These are phyloP conservation scores for Aspergillus tamarii DNA, from an alignment of 2,329 filamentous ascomycete genomes.

Conservation along the genomic window DNA sequence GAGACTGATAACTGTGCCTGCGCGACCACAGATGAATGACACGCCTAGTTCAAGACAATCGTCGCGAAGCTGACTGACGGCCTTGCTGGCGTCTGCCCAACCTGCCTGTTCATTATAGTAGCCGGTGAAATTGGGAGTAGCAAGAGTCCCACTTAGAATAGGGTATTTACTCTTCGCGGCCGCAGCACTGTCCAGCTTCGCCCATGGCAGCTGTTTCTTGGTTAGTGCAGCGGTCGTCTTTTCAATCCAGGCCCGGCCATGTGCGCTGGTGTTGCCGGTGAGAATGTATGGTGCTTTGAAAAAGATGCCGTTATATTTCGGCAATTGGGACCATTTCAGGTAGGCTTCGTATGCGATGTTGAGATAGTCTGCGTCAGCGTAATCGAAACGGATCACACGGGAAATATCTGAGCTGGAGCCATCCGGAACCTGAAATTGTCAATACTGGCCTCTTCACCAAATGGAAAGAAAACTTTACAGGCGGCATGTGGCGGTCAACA, in stretches of 20 bases:
- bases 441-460: background rate
- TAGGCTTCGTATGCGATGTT: slow-evolving; percentile 32
- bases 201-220: slow-evolving; percentile 14
- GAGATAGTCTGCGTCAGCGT: slow-evolving; percentile 32
- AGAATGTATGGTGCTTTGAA: slow-evolving; percentile 15
- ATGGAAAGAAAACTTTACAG: slow-evolving; percentile 7
- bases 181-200: slow-evolving; percentile 7
- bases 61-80: slow-evolving; percentile 20
- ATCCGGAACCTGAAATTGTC: slow-evolving; percentile 27
- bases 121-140: slow-evolving; percentile 19
- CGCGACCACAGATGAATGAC: slow-evolving; percentile 19
- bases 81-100: slow-evolving; percentile 28
- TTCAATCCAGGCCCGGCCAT: slow-evolving; percentile 13
- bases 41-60: slow-evolving; percentile 21
- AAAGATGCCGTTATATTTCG: slow-evolving; percentile 21
- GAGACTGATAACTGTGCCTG: slow-evolving; percentile 22
- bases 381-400: slow-evolving; percentile 38
- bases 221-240: slow-evolving; percentile 16
- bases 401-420: slow-evolving; percentile 39
- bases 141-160: slow-evolving; percentile 20
- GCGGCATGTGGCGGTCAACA: slow-evolving; percentile 21
- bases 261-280: slow-evolving; percentile 8
- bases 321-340: slow-evolving; percentile 13
- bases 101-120: slow-evolving; percentile 27
- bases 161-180: slow-evolving; percentile 31